Evolutionary conservation across 1,139 yeast species (phyloP), one percentile per base, ranked within the genome.

Genomic region (Zygoascus hellenicus): DNA sequence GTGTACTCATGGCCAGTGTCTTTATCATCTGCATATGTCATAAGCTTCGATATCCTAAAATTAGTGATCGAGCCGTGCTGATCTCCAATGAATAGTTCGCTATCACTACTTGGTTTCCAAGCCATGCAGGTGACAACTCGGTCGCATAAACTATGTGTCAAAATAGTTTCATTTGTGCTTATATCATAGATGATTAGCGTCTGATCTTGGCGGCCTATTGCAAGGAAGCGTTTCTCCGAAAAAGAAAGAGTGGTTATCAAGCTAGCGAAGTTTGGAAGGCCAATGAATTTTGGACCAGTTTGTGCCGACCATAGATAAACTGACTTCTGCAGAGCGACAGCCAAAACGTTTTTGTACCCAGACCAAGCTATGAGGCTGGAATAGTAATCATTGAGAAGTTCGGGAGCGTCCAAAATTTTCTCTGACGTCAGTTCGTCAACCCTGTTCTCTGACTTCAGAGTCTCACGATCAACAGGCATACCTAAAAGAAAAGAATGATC

Each of bases 341-440:
- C 84, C 0, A 88, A 69, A 30, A 70, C 70, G 26, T 74, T 74
- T 1, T 78, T 66, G 22, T 60, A 60, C 2, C 63, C 62, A 0
- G 90, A 80, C 95, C 96, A 88, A 9, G 90, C 77, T 0, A 88
- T 76, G 43, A 85, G 68, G 58, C 86, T 85, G 1, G 88, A 76
- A 64, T 89, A 89, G 61, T 81, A 89, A 62, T 89, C 96, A 59
- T 87, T 83, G 50, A 84, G 70, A 45, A 89, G 65, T 0, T 81
- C 80, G 0, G 90, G 92, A 0, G 95, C 95, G 59, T 83, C 88
- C 17, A 87, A 42, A n/a, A 43, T 38, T 26, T 38, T 36, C 7
- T 37, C 40, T 5, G 48, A 38, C 2, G 19, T 19, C 9, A 41
- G 33, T 13, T 19, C 9, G 10, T 17, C 40, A 9, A 37, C 37